Base-by-base conservation (phyloP, 129 eudicot species). In the Tanacetum coccineum region DNA sequence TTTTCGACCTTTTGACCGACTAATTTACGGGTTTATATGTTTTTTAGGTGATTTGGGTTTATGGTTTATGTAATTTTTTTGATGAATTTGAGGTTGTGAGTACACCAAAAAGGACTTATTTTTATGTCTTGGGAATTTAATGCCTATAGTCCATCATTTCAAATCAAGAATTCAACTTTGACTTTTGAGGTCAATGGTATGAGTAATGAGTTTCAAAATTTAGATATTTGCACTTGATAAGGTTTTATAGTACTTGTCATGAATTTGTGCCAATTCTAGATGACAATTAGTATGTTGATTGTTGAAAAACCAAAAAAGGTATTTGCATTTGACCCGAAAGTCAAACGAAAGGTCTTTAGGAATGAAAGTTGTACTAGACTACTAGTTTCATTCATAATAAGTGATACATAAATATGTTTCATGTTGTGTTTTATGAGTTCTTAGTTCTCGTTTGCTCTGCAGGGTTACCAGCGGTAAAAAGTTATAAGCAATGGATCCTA, bases 401-500 rank as follows among this genome's bases (percentile, higher is more conserved):
- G 51, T 22, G 3, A 4, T 11, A 21, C 58, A 14, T 0, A 28
- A n/a, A 40, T 57, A 11, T 28, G 53, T 22, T 51, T 72, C 26
- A 32, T 47, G 53, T 62, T 72, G 46, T 25, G 15, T 50, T 62
- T 18, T 64, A 53, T 42, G 46, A 54, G 44, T 4, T 3, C 51
- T 49, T 13, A 3, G 32, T 60, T 60, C 22, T 51, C 13, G 15
- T 44, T 46, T 64, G 22, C 68, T 68, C 51, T 75, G 3, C 56
- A 59, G 74, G 54, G 40, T 59, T 73, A 12, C 19, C n/a, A 21
- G 0, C 20, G 2, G 25, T 32, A n/a, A 19, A 30, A 62, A 53
- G 58, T 57, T 26, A 57, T n/a, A 49, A 64, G 36, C 42, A 72
- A 81, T 70, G 79, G 82, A 81, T 50, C 57, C 72, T 10, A 1